phyloP scores from a whole-genome alignment of 345 rosid genomes.

The Aurinia saxatilis region DNA sequence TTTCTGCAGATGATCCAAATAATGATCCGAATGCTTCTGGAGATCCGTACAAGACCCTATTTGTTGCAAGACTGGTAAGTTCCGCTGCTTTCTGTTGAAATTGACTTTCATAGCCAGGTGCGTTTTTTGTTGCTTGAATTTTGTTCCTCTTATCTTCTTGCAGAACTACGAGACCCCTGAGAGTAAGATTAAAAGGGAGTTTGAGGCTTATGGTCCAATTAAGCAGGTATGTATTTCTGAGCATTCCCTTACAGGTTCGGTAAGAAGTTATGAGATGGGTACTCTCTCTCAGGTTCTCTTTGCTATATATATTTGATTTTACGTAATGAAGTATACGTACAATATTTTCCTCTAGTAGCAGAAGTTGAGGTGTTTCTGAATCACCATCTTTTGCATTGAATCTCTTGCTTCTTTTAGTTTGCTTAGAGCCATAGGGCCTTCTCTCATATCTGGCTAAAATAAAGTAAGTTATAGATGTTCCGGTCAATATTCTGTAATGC shows the following conservation, averaged over 20 bases:
- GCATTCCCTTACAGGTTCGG: constrained; percentile 60
- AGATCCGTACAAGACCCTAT: constrained; percentile 97
- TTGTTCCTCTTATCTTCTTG: constrained; percentile 23
- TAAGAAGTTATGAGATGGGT: constrained; percentile 53
- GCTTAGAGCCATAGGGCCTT: neutral
- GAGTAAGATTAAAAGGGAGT: constrained; percentile 99
- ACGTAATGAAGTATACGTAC: neutral
- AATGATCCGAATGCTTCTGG: constrained; percentile 76
- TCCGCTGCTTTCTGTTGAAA: neutral
- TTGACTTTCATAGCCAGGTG: constrained; percentile 1
- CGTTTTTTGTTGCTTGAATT: constrained; percentile 2
- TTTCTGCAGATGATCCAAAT: constrained; percentile 70
- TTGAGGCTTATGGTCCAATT: constrained; percentile 98
- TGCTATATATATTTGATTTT: constrained; percentile 10
- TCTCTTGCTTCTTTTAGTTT: constrained; percentile 5
- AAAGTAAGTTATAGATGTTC: constrained; percentile 5
- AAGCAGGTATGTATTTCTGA: constrained; percentile 93
- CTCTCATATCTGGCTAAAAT: neutral
- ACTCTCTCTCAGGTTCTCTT: constrained; percentile 14
- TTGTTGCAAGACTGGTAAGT: constrained; percentile 93
- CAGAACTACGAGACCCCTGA: constrained; percentile 97
- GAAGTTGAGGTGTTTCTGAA: neutral
- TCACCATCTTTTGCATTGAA: constrained; percentile 1
- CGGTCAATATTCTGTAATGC: constrained; percentile 9
- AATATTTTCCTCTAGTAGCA: neutral